Evolutionary conservation across 2,329 filamentous ascomycete genomes (phyloP).

Genomic region (Stagonosporopsis chrysanthemi): DNA sequence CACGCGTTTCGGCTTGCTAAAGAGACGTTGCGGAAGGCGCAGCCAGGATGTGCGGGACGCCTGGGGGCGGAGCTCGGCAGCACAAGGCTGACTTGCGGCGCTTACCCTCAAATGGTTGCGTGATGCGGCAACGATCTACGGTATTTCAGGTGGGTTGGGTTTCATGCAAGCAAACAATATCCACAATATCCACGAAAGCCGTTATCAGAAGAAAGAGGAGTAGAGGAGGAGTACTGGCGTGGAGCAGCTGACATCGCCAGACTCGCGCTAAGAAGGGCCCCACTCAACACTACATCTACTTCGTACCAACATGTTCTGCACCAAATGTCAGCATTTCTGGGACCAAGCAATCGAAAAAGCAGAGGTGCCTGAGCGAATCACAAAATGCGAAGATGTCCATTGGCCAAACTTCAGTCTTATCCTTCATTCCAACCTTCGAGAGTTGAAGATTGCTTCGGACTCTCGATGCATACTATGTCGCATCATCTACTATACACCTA

Average conservation of each 20-base stretch:
- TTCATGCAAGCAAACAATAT: neutral
- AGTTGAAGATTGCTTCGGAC: conserved; percentile 28
- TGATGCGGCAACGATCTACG: neutral
- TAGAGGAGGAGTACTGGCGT: neutral
- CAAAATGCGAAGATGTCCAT: neutral
- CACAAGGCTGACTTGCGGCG: conserved; percentile 11
- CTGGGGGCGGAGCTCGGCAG: conserved; percentile 17
- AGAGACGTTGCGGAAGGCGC: conserved; percentile 1
- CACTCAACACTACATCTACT: neutral
- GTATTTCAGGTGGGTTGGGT: too few species aligned
- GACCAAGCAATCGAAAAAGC: neutral
- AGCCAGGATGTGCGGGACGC: conserved; percentile 19
- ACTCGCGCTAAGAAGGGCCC: neutral
- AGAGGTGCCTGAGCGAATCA: neutral
- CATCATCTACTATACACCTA: conserved; percentile 24
- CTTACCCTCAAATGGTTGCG: neutral
- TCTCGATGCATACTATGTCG: conserved; percentile 27
- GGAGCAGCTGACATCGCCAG: neutral
- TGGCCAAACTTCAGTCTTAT: neutral
- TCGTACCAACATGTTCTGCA: conserved; percentile 1
- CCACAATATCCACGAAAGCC: too few species aligned
- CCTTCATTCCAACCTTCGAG: neutral
- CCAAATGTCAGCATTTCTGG: conserved; percentile 1
- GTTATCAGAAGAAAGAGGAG: neutral
- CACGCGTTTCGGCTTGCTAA: neutral